Evolutionary conservation across 1,139 yeast genomes (phyloP), one percentile per base, ranked within the genome.

Genomic region (Blastobotrys malaysiensis): DNA sequence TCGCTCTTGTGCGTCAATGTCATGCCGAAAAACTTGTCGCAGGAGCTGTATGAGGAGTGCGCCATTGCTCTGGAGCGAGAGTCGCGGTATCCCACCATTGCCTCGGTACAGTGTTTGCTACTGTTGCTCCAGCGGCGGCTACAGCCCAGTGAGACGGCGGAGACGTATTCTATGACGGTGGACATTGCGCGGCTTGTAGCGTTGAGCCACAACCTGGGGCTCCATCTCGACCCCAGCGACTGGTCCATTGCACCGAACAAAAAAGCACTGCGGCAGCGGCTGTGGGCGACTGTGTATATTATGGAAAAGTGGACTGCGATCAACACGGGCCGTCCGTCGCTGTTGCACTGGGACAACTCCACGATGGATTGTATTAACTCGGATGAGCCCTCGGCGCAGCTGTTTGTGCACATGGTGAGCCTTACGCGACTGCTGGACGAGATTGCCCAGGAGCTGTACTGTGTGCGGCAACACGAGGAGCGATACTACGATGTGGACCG

Each of bases 31-130:
- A 63, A 64, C 20, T 58, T 71, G 31, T 61, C 65, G 13, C 61
- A 60, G 19, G 63, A 65, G 27, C 58, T 71, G 13, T 71, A 67
- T 62, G 59, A 59, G 7, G 67, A 68, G 50, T 67, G 72, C 50
- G 59, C 61, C 4, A 57, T 60, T n/a, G 65, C 69, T 2, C 64
- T 70, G 5, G 69, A 70, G 19, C 63, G 71, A 9, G 73, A 71
- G 44, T 55, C 67, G 31, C 58, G 62, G 39, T 68, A 67, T 43
- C 74, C 80, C 20, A 73, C 75, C 50, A 63, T 77, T 44, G 71
- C 73, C 47, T 72, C 82, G 19, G 72, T 73, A 69, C 76, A 77
- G 47, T 76, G 75, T 46, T 67, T 74, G 50, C 66, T 73, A 36
- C 65, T 71, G 16, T 70, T 67, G 22, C 56, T 67, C 16, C 74